phyloP scores from a whole-genome alignment of 257 asterid species.

The Ballota nigra region DNA sequence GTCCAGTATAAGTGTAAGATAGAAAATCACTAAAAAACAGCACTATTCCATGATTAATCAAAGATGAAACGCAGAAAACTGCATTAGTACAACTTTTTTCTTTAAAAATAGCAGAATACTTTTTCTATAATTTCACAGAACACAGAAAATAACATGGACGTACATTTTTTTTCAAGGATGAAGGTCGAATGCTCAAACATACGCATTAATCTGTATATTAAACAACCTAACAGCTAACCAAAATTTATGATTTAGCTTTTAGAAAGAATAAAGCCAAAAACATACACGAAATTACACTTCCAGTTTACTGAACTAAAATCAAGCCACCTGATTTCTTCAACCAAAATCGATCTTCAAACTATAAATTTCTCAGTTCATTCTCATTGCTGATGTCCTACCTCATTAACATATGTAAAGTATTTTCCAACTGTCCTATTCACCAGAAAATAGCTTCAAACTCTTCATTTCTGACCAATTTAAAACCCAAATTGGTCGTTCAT shows the following conservation, averaged over 20 bases:
- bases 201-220: not conserved
- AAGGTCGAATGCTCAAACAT: not conserved
- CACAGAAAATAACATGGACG: not conserved
- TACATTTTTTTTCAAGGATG: no score
- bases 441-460: not conserved
- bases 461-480: not conserved
- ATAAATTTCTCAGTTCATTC: not conserved
- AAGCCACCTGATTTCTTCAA: slow-evolving; percentile 1
- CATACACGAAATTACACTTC: not conserved
- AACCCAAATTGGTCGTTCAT: not conserved
- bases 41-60: not conserved
- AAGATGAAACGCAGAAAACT: not conserved
- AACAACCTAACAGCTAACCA: not conserved
- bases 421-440: not conserved
- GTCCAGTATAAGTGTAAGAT: not conserved
- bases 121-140: not conserved
- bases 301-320: not conserved
- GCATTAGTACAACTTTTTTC: not conserved
- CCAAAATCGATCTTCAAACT: slow-evolving; percentile 1
- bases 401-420: not conserved
- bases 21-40: not conserved
- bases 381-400: not conserved
- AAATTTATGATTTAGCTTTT: not conserved
- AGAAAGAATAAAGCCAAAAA: not conserved
- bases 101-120: not conserved